phyloP scores from a whole-genome alignment of 345 rosid genomes.

The Brassica carinata region DNA sequence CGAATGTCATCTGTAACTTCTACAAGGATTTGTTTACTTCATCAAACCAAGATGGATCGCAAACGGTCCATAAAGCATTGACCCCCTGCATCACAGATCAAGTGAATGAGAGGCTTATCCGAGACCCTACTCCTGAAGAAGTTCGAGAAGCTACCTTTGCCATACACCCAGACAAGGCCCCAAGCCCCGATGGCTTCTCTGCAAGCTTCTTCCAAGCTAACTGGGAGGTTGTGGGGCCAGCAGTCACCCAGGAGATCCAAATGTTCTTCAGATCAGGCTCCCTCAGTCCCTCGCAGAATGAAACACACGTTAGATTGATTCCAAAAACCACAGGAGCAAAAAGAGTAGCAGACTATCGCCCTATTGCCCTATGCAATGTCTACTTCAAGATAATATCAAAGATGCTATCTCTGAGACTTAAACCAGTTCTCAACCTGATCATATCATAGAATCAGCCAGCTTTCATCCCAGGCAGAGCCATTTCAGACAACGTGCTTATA shows the following conservation, averaged over 20 bases:
- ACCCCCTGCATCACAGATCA: not conserved
- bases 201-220: not conserved
- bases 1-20: not conserved
- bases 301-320: not conserved
- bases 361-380: not conserved
- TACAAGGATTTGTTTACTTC: not conserved
- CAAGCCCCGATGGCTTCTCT: not conserved
- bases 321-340: not conserved
- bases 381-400: not conserved
- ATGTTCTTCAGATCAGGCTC: not conserved
- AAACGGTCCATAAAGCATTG: not conserved
- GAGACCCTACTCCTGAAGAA: too few species aligned
- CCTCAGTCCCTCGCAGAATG: not conserved
- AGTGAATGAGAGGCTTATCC: too few species aligned
- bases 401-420: not conserved
- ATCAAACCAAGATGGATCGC: not conserved
- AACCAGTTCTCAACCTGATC: not conserved
- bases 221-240: not conserved
- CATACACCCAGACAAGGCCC: not conserved
- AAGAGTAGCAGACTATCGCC: not conserved
- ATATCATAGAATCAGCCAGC: not conserved
- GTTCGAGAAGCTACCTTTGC: not conserved
- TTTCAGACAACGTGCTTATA: too few species aligned
- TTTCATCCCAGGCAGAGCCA: too few species aligned
- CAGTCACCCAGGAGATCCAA: not conserved